phyloP scores from a whole-genome alignment of 2,329 filamentous ascomycete species.

The Coniochaeta prunicola region DNA sequence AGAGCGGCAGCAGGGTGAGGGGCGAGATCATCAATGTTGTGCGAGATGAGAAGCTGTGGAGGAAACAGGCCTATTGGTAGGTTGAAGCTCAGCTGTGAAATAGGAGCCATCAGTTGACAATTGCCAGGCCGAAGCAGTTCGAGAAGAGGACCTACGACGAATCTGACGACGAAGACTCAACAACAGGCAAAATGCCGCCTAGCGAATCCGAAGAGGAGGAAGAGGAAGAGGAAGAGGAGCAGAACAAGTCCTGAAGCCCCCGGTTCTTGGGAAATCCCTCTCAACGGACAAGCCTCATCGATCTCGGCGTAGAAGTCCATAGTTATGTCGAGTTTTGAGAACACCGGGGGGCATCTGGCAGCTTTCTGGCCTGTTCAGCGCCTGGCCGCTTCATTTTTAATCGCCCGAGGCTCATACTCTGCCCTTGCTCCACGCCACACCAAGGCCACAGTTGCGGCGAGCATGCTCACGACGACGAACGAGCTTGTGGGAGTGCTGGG shows the following conservation, averaged over 20 bases:
- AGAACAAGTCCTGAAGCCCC: not conserved
- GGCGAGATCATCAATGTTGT: conserved; percentile 94
- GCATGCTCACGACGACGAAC: conserved; percentile 57
- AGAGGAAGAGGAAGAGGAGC: conserved; percentile 14
- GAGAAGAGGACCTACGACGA: conserved; percentile 54
- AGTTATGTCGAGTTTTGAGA: not conserved
- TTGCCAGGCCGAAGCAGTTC: conserved; percentile 70
- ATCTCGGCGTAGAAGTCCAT: not conserved
- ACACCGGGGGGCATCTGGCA: not conserved
- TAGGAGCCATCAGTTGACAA: conserved; percentile 10
- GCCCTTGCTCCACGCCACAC: conserved; percentile 51
- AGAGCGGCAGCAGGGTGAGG: conserved; percentile 64
- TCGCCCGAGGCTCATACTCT: conserved; percentile 22
- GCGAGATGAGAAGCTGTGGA: conserved; percentile 84
- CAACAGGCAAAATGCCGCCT: conserved; percentile 77
- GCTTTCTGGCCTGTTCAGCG: conserved; percentile 3
- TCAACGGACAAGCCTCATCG: not conserved
- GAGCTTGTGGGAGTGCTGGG: conserved; percentile 62
- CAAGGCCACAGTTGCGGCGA: conserved; percentile 59
- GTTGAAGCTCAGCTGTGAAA: conserved; percentile 13
- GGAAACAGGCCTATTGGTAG: conserved; percentile 82
- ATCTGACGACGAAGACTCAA: conserved; percentile 70
- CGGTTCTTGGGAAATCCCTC: not conserved
- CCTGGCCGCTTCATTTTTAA: conserved; percentile 12
- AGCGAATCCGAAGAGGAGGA: conserved; percentile 69